Evolutionary conservation across 371 early-diverging fungal species (phyloP), one percentile per base, ranked within the genome.

Genomic region (Mucor lusitanicus): DNA sequence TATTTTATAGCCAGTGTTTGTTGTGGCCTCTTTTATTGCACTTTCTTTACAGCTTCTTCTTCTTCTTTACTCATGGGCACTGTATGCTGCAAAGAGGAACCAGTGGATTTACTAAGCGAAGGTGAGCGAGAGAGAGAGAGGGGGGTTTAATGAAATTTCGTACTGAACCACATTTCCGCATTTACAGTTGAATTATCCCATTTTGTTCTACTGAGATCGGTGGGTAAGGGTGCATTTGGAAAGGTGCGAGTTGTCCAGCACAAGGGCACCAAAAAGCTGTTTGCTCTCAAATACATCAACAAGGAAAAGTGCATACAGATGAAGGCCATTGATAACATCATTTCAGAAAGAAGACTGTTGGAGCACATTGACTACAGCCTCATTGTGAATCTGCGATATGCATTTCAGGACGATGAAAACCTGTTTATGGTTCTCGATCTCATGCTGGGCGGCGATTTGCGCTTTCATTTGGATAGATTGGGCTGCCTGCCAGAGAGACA

Each of bases 371-470:
- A 82, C 28, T 77, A 76, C 59, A 75, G 75, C 11, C 73, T 87
- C n/a, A 76, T 89, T 63, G 90, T 90, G 57, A 93, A 93, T 72
- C 63, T 93, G 65, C 78, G 92, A 28, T 93, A 88, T 74, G 91
- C 93, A 12, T 93, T 93, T 72, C 92, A 93, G 76, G 94, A 93
- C 75, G 92, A 92, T 66, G 89, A 90, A 54, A 88, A 90, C 65
- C 67, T 93, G 63, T 93, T 89, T 64, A 92, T 93, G 94, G 88
- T 90, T 7, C 68, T 93, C 17, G 94, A 93, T 74, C 78, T 92
- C 11, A 92, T 90, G 91, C 70, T 91, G 6, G 96, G 97, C 55
- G 97, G 97, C 6, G 98, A 97, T 76, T 75, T 97, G 42, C 87
- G 93, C 3, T 92, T 90, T 64, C 89, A 92, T 72, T 75, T 93